Evolutionary conservation across 805 yeast species (phyloP), one percentile per base, ranked within the genome.

Genomic region (Diddensiella santjacobensis): DNA sequence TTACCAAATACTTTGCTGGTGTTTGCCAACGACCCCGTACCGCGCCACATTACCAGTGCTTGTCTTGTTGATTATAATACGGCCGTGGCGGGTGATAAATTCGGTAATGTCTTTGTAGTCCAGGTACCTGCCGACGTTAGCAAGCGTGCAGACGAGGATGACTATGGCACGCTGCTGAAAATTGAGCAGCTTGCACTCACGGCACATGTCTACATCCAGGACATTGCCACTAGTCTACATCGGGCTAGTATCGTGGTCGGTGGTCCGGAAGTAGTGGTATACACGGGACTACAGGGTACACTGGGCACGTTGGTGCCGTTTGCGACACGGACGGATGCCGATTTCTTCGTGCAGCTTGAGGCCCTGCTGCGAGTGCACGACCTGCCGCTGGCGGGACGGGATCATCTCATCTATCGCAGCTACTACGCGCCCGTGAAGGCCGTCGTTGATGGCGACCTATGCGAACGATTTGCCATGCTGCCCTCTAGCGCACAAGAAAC

Each of bases 391-490:
- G 71, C 81, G 2, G 91, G 84, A 0, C 72, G 93, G 48, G 84
- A 84, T 53, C 86, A 82, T 49, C 50, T 78, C 53, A 76, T 75
- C 48, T 90, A 74, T 62, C 69, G 97, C 47, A 75, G 97, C 45
- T 84, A 83, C 59, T 88, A 87, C 62, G 80, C 79, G n/a, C 96
- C 97, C 0, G 77, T 75, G 2, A 83, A 81, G 53, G 75, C 79
- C 43, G 81, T 85, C 2, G 74, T 93, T 36, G 97, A 93, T 66
- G 99, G 99, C 6, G 98, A 93, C 61, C 69, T 87, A 13, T 71
- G 91, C 42, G 96, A 88, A 58, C 62, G 66, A 37, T 86, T 71
- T 58, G 65, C 60, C 42, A 58, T 29, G 17, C 53, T 65, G 15
- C 45, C 58, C 5, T 22, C 17, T 1, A 59, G 52, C 2, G 47